Percentiles rank a stretch among this genome's conserved stretches.
These are phyloP conservation scores for Fusarium pilosicola DNA, from an alignment of 2,329 filamentous ascomycete genomes.

Conservation along the genomic window DNA sequence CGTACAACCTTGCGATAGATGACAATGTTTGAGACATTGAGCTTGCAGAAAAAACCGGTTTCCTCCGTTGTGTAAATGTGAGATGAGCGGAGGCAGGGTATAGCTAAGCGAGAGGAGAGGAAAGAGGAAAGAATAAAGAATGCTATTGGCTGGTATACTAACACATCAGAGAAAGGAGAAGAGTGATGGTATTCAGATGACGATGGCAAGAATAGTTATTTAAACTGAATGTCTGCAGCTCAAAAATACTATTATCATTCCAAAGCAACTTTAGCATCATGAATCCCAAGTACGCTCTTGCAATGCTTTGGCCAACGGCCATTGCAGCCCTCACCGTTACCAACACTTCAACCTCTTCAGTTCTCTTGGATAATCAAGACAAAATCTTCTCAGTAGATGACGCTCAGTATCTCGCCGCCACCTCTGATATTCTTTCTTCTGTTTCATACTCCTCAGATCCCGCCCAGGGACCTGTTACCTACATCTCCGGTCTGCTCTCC, in stretches of 20 bases:
- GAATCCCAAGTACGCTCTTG: not conserved
- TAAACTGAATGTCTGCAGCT: not conserved
- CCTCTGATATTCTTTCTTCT: not conserved
- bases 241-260: rapidly evolving
- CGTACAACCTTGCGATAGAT: not conserved
- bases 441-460: not conserved
- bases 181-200: rapidly evolving
- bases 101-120: not conserved
- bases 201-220: not conserved
- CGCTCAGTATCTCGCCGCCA: not conserved
- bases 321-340: not conserved
- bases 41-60: too few relatives aligned
- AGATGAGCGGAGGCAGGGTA: not conserved
- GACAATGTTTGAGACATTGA: too few relatives aligned
- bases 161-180: rapidly evolving
- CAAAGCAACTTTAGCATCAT: not conserved
- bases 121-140: not conserved
- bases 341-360: not conserved
- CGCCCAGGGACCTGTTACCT: not conserved
- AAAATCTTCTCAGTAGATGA: not conserved
- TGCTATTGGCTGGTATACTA: not conserved
- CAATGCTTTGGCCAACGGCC: not conserved
- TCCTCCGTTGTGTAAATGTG: not conserved
- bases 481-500: not conserved
- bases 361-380: not conserved